Base-by-base conservation (phyloP, 805 yeast genomes). In the Candida silvicultrix region DNA sequence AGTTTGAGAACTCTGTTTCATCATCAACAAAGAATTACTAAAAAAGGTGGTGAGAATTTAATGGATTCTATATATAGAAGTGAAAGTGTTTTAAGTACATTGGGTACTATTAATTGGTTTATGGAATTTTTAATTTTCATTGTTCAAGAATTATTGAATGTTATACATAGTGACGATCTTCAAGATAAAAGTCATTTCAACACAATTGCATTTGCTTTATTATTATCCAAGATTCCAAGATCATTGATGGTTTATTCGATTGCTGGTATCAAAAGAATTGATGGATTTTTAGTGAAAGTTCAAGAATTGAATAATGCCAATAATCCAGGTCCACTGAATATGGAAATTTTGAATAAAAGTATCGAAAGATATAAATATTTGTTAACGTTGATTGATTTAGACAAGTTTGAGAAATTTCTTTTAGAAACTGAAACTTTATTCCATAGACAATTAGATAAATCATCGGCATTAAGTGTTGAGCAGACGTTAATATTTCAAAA, bases 61-160 rank as follows among this genome's bases (percentile, higher is more conserved):
- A 76, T 70, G 48, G 83, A 80, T 45, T 72, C 81, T 2, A 69
- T 75, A 20, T 68, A 74, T 10, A 70, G 89, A 52, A 83, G 82
- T 34, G 89, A 84, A 54, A 71, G 80, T 49, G 71, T 85, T 4
- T 68, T 82, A 54, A 72, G 80, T 16, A 69, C 81, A 11, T 64
- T 87, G n/a, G 97, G 97, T 0, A 78, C 85, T 36, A 79, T 85
- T 9, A 78, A 88, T 55, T 92, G 97, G 97, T 76, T 87, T 53
- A 75, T 88, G 29, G 97, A 89, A 59, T 78, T 88, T 49, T 71
- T 88, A 45, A 78, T 83, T 1, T 80, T 78, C 50, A 60, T 87
- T 37, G 78, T 81, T 45, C 95, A 90, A 62, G 96, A 92, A 52
- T 64, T 85, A 31, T 58, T 83, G 21, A 75, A 81, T 31, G 55